Conservation (phyloP, 768 basidiomycete genomes). For the Mycena rebaudengoi region DNA sequence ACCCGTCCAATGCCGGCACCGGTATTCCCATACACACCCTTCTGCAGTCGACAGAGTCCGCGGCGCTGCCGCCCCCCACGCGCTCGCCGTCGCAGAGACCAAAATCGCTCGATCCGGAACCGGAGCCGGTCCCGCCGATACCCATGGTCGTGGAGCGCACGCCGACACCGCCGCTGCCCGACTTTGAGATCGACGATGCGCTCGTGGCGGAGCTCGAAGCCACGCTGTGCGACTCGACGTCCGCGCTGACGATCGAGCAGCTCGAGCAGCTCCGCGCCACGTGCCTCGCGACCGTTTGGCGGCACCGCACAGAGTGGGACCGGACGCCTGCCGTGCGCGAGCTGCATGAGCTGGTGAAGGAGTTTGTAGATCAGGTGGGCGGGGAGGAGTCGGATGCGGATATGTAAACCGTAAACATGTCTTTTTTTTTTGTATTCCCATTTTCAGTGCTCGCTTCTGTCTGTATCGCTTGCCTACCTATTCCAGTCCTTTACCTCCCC, state of each 20-base stretch:
- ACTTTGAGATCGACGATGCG: slow-evolving; percentile 71
- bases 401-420: slow-evolving; percentile 12
- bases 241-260: slow-evolving; percentile 79
- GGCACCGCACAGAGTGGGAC: slow-evolving; percentile 84
- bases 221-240: slow-evolving; percentile 63
- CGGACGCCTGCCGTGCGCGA: slow-evolving; percentile 70
- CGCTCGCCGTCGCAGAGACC: slow-evolving; percentile 31
- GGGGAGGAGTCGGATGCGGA: slow-evolving; percentile 23
- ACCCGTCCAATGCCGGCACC: background rate
- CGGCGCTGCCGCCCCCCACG: slow-evolving; percentile 26
- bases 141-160: slow-evolving; percentile 65
- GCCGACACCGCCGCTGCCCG: slow-evolving; percentile 78
- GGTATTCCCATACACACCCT: slow-evolving; percentile 15
- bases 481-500: background rate
- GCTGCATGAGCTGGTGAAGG: slow-evolving; percentile 61
- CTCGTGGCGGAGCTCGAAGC: slow-evolving; percentile 57
- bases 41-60: slow-evolving; percentile 13
- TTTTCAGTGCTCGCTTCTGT: slow-evolving; percentile 13
- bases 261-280: slow-evolving; percentile 93
- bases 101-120: slow-evolving; percentile 29
- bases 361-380: slow-evolving; percentile 73
- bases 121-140: slow-evolving; percentile 30
- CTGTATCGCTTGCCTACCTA: background rate
- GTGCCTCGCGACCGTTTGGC: slow-evolving; percentile 85
- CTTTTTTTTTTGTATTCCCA: slow-evolving; percentile 9